Conservation (phyloP, 2,329 filamentous ascomycete genomes). For the Diplodia scrobiculata region DNA sequence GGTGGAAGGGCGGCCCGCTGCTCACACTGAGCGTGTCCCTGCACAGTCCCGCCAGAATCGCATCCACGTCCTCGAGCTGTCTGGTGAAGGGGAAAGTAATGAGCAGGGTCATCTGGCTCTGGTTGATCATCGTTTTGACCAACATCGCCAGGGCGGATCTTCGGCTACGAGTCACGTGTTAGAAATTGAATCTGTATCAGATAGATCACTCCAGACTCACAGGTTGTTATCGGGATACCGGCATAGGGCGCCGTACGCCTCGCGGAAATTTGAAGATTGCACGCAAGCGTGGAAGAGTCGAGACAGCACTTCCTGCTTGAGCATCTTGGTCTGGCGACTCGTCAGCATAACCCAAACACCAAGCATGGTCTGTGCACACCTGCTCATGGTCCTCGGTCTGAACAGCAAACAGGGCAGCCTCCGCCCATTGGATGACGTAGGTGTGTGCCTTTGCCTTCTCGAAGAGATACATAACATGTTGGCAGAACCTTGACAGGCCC, state of each 20-base stretch:
- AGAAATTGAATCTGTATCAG: slow-evolving; percentile 8
- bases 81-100: slow-evolving; percentile 77
- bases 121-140: slow-evolving; percentile 46
- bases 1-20: slow-evolving; percentile 70
- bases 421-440: slow-evolving; percentile 81
- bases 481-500: slow-evolving; percentile 81
- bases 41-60: slow-evolving; percentile 72
- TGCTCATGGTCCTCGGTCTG: not conserved
- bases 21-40: slow-evolving; percentile 67
- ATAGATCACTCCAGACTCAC: slow-evolving; percentile 37
- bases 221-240: slow-evolving; percentile 72
- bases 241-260: slow-evolving; percentile 77
- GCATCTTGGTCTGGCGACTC: not conserved
- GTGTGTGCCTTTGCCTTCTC: slow-evolving; percentile 76
- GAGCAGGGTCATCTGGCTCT: slow-evolving; percentile 50
- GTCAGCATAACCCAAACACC: not conserved
- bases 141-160: slow-evolving; percentile 71
- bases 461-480: slow-evolving; percentile 80
- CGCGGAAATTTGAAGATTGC: slow-evolving; percentile 75
- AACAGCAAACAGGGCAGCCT: slow-evolving; percentile 55
- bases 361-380: not conserved
- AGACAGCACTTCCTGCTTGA: slow-evolving; percentile 66
- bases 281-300: slow-evolving; percentile 82
- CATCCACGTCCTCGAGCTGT: slow-evolving; percentile 76
- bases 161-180: slow-evolving; percentile 49